phyloP scores from a whole-genome alignment of 2,329 filamentous ascomycete genomes.

The Monosporascus sp. region DNA sequence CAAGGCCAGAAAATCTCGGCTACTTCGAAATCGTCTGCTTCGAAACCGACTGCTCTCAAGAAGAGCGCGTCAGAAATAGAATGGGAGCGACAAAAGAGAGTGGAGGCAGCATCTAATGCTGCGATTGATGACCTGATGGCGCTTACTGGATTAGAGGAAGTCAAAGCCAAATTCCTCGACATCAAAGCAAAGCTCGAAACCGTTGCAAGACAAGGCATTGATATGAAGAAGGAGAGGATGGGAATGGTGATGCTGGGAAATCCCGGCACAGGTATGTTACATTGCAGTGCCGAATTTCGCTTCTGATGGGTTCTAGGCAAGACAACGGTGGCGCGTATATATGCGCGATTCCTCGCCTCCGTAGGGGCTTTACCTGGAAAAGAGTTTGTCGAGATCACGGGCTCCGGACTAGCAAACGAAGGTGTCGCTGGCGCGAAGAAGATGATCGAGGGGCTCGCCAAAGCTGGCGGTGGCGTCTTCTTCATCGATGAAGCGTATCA shows the following conservation, averaged over 20 bases:
- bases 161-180: conserved; percentile 49
- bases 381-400: conserved; percentile 61
- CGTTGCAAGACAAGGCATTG: conserved; percentile 40
- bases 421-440: conserved; percentile 55
- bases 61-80: conserved; percentile 27
- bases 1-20: not conserved
- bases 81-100: conserved; percentile 49
- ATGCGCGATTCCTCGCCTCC: conserved; percentile 58
- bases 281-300: no score
- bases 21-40: conserved; percentile 2
- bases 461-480: conserved; percentile 59
- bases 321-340: conserved; percentile 69
- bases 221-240: conserved; percentile 46
- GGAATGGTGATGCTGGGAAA: conserved; percentile 53
- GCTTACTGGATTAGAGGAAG: conserved; percentile 55
- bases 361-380: conserved; percentile 57
- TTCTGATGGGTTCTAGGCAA: conserved; percentile 43
- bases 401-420: conserved; percentile 57
- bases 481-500: conserved; percentile 82
- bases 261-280: conserved; percentile 50
- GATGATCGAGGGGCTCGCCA: conserved; percentile 49
- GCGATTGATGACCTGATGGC: conserved; percentile 50
- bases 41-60: not conserved
- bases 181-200: conserved; percentile 54
- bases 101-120: conserved; percentile 39